Percentiles rank a stretch among this genome's conserved stretches.
These are phyloP conservation scores for Suillus fuscotomentosus DNA, from an alignment of 768 basidiomycete genomes.

Conservation along the genomic window DNA sequence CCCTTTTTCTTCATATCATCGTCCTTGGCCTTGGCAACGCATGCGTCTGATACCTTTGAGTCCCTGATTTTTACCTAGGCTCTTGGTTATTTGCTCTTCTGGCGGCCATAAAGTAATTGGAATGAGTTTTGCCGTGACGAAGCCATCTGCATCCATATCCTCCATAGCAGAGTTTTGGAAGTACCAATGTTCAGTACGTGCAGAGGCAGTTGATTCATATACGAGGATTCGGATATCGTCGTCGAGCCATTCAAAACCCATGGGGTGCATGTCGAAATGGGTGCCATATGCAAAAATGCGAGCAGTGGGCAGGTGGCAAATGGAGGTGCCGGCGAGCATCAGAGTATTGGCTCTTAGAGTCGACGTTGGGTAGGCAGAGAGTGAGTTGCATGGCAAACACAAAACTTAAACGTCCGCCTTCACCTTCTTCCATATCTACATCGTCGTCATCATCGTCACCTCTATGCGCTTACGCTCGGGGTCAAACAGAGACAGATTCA, in stretches of 20 bases:
- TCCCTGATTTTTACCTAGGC: constrained; percentile 66
- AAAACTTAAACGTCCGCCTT: not conserved
- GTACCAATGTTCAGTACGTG: constrained; percentile 47
- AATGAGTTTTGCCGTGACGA: constrained; percentile 62
- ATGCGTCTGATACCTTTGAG: constrained; percentile 65
- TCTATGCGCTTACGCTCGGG: constrained; percentile 46
- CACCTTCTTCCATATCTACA: constrained; percentile 32
- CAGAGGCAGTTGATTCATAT: constrained; percentile 55
- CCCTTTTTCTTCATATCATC: constrained; percentile 80
- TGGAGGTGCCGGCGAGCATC: constrained; percentile 69
- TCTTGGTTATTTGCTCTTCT: constrained; percentile 63
- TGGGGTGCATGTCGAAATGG: constrained; percentile 74
- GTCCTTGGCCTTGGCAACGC: constrained; percentile 62
- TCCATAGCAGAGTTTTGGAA: constrained; percentile 54
- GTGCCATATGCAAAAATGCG: constrained; percentile 81
- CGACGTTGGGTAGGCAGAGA: constrained; percentile 24
- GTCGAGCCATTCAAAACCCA: constrained; percentile 87
- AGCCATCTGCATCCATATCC: constrained; percentile 52
- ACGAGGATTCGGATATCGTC: constrained; percentile 79
- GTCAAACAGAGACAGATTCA: constrained; percentile 25
- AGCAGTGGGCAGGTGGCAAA: constrained; percentile 70
- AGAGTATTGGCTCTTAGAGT: constrained; percentile 58
- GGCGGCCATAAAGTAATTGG: constrained; percentile 38
- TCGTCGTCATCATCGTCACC: constrained; percentile 34
- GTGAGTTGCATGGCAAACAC: constrained; percentile 13